Conservation (phyloP, 225 moss, liverwort and hornwort genomes). For the Sphagnum contortum region DNA sequence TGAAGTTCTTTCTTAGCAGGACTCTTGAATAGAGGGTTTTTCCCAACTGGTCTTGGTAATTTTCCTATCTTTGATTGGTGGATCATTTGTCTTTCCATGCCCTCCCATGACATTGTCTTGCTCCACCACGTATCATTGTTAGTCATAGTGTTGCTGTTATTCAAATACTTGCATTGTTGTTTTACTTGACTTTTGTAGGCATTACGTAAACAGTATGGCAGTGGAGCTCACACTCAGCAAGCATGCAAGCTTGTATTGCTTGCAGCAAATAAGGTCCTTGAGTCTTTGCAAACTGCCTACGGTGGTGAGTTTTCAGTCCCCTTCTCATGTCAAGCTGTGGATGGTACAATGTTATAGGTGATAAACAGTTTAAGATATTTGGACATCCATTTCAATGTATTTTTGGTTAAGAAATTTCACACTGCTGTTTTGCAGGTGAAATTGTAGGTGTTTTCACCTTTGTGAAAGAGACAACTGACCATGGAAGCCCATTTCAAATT, state of each 20-base stretch:
- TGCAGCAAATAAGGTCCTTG: slow-evolving; percentile 28
- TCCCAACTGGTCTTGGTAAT: too few relatives aligned
- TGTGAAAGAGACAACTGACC: slow-evolving; percentile 12
- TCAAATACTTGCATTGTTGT: too few relatives aligned
- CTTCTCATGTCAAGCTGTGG: background rate
- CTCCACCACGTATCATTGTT: too few relatives aligned
- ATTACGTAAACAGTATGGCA: slow-evolving; percentile 36
- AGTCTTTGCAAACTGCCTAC: slow-evolving; percentile 27
- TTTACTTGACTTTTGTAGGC: slow-evolving; percentile 5
- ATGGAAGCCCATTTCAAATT: slow-evolving; percentile 22
- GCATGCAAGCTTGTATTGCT: slow-evolving; percentile 41
- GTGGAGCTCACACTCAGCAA: slow-evolving; percentile 28
- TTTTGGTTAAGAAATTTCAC: too few relatives aligned
- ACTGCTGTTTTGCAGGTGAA: slow-evolving; percentile 18
- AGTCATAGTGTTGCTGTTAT: too few relatives aligned
- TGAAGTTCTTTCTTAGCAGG: too few relatives aligned
- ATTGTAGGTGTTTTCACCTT: slow-evolving; percentile 47
- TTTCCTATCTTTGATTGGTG: too few relatives aligned
- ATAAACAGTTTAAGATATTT: too few relatives aligned
- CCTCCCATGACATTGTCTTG: too few relatives aligned
- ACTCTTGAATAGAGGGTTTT: too few relatives aligned
- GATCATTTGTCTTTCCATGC: too few relatives aligned
- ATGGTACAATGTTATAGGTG: background rate
- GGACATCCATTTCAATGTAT: too few relatives aligned
- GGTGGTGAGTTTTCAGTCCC: slow-evolving; percentile 20